A percentile compares a stretch with the other conserved stretches of the same genome.
Evolutionary conservation across 2,329 filamentous ascomycete genomes (phyloP).

Genomic region (Tolypocladium nubicola): DNA sequence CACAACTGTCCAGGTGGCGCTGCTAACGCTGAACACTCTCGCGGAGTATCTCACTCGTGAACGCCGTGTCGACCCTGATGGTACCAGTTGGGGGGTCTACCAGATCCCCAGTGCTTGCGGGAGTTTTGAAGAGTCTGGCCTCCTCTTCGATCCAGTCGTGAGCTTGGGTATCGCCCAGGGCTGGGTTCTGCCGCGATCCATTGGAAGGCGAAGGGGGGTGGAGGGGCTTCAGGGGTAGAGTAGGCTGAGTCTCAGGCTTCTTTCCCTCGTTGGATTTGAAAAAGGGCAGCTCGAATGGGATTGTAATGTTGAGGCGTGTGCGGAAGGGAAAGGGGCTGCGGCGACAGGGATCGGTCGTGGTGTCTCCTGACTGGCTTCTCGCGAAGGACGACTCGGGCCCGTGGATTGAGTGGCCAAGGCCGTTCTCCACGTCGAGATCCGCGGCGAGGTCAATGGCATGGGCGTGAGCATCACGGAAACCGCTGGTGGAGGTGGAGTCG

Average conservation of each 20-base stretch:
- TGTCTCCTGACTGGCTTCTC: background rate
- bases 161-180: background rate
- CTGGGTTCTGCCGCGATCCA: background rate
- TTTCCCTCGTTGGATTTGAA: constrained; percentile 2
- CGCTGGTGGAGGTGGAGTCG: constrained; percentile 6
- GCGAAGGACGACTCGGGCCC: background rate
- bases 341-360: background rate
- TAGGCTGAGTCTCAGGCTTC: background rate
- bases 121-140: background rate
- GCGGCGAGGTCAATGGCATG: background rate
- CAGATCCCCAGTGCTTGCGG: background rate
- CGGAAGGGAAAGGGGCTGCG: constrained; percentile 23
- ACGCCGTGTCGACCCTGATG: background rate
- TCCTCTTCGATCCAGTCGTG: background rate
- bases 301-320: constrained; percentile 17
- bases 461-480: background rate
- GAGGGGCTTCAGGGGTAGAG: background rate
- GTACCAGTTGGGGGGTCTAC: background rate
- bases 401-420: background rate
- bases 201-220: background rate
- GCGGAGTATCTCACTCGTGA: background rate
- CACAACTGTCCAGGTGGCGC: background rate
- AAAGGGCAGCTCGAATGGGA: constrained; percentile 11
- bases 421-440: background rate
- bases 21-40: background rate